Evolutionary conservation across 2,329 filamentous ascomycete genomes (phyloP), one percentile per base, ranked within the genome.

Genomic region (Trichoderma oligosporum): DNA sequence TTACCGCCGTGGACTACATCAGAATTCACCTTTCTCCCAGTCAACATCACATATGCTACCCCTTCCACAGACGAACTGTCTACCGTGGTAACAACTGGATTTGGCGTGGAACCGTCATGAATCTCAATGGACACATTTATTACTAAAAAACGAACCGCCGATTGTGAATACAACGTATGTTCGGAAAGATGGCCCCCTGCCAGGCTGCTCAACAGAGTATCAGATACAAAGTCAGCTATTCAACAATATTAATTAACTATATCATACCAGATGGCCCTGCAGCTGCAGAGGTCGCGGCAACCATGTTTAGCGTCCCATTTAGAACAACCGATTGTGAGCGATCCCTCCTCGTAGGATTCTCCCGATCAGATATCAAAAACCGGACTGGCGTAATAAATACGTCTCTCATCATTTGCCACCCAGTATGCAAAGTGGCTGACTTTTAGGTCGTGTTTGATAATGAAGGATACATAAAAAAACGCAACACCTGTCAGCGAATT

Each of bases 1-100:
- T 65, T 84, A 0, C 77, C 80, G 0, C 63, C 79, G 0, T 85
- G 83, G 82, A 71, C 76, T 0, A 74, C 79, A 1, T 24, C 66
- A 0, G 61, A 71, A 0, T 73, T 71, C 11, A 78, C 74, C 8
- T 85, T 83, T 42, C 58, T 46, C 33, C n/a, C 44, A 36, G 22
- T 12, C 31, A 18, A 29, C n/a, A 12, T 48, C 20, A 29, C 29
- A 24, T 18, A 24, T 11, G 29, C n/a, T 11, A 11, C 14, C 7
- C 4, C 9, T 35, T 35, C 18, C 5, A 35, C 12, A 8, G 14
- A 31, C 5, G 11, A 31, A 6, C 27, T 31, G 11, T 31, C 5
- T 31, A 31, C 27, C 11, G 27, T 31, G 27, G 11, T 11, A 11
- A 31, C 27, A 31, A 31, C 27, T 11, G 27, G 27, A 31, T 31